These are phyloP conservation scores for Eucalyptus polybractea DNA, from an alignment of 345 rosid genomes.

Conservation along the genomic window DNA sequence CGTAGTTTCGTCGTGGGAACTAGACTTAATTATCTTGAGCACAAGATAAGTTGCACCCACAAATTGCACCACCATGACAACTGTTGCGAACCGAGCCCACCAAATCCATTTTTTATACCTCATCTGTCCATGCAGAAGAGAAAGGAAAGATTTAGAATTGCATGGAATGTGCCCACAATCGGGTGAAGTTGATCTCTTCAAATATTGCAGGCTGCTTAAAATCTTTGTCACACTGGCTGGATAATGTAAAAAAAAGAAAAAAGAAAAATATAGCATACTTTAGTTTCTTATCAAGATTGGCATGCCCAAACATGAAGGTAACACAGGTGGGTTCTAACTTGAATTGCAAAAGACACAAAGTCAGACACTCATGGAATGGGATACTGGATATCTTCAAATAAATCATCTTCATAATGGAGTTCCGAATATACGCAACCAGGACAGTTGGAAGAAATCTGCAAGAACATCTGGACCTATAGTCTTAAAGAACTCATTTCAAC, in stretches of 20 bases:
- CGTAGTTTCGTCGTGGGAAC: slow-evolving; percentile 29
- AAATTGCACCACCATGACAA: slow-evolving; percentile 53
- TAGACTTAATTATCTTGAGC: slow-evolving; percentile 25
- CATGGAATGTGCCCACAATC: background rate
- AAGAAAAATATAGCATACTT: background rate
- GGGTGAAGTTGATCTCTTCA: background rate
- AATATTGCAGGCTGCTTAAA: background rate
- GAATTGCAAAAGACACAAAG: background rate
- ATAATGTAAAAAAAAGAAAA: background rate
- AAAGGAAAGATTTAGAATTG: background rate
- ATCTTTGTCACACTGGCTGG: background rate
- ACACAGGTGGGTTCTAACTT: background rate
- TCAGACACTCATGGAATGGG: background rate
- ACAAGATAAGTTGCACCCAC: slow-evolving; percentile 52
- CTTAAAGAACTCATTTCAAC: background rate
- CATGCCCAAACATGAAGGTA: background rate
- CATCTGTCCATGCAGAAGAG: slow-evolving; percentile 19
- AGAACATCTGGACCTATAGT: background rate
- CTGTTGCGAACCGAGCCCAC: slow-evolving; percentile 60
- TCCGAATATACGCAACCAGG: background rate
- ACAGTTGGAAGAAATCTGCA: background rate
- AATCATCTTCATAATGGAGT: background rate
- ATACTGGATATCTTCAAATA: background rate
- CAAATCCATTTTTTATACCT: slow-evolving; percentile 78
- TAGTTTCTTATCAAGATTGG: background rate